Percentiles rank a stretch among this genome's conserved stretches.
Conservation (phyloP, 768 basidiomycete species). For the Macrolepiota albuminosa region DNA sequence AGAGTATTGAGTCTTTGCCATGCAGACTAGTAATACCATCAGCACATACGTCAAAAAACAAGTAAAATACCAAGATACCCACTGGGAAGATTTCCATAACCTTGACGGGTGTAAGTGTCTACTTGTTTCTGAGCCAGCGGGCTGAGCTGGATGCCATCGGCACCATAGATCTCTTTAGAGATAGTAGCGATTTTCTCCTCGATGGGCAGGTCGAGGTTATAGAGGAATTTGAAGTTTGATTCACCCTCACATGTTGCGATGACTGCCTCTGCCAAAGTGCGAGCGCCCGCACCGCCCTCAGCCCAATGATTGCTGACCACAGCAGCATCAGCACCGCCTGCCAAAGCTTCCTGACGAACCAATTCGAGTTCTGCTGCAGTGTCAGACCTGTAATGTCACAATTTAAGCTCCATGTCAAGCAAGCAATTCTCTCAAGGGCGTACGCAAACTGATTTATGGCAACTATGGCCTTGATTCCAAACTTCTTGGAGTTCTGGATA, state of each 20-base stretch:
- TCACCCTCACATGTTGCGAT: conserved; percentile 78
- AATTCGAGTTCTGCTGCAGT: conserved; percentile 86
- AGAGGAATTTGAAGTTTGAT: conserved; percentile 90
- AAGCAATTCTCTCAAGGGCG: conserved; percentile 26
- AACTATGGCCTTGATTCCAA: conserved; percentile 93
- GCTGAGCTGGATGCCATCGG: conserved; percentile 84
- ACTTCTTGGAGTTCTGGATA: conserved; percentile 92
- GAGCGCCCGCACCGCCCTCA: conserved; percentile 87
- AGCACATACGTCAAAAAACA: conserved; percentile 2
- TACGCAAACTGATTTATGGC: conserved; percentile 95
- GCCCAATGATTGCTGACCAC: conserved; percentile 99
- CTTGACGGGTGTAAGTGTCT: conserved; percentile 89
- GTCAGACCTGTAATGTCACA: conserved; percentile 57
- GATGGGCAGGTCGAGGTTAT: conserved; percentile 78
- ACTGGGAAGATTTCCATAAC: conserved; percentile 77
- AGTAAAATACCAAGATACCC: conserved; percentile 22
- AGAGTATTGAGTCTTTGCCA: conserved; percentile 98
- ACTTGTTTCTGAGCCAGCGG: conserved; percentile 82
- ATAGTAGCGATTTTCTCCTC: conserved; percentile 87
- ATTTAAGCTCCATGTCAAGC: conserved; percentile 2
- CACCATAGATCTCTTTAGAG: conserved; percentile 89
- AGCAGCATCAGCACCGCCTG: conserved; percentile 90
- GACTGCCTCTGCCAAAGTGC: conserved; percentile 88
- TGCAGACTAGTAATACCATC: conserved; percentile 61
- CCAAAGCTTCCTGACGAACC: conserved; percentile 72